Base-by-base conservation (phyloP, 805 yeast genomes). In the Candida koratica region DNA sequence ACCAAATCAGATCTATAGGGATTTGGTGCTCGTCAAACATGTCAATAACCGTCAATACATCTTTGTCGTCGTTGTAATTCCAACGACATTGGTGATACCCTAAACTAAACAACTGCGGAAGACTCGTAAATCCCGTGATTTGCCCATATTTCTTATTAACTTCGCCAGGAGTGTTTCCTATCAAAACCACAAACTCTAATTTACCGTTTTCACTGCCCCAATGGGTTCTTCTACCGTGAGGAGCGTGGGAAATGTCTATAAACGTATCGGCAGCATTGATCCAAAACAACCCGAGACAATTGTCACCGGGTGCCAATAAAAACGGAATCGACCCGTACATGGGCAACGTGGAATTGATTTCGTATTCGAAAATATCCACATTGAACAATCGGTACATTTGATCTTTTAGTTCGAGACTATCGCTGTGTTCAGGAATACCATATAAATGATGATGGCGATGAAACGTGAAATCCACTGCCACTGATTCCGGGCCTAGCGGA, bases 391-490 rank as follows among this genome's bases (percentile, higher is more conserved):
- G 71, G 58, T 93, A 93, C 32, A 52, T 41, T 37, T 81, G 84
- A 45, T 84, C 90, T 38, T 79, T 77, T 46, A 93, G 64, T 13
- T 81, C 69, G 32, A 93, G 60, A 1, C 82, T 65, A 47, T 86
- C 95, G 0, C 97, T 90, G 52, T 93, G 98, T 58, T 93, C 98
- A 0, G 98, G 97, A 28, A 93, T 83, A n/a, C 99, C 99, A 56
- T 76, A 93, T 1, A 86, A 84, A 49, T 81, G 71, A 4, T 65
- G 55, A 46, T 69, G 81, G 1, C 77, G 79, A 3, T 60, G 52
- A 45, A 93, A 80, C 0, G 76, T 60, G 41, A 87, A 71, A 55
- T 93, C 99, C 18, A 84, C 45, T 0, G 82, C 96, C 17, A 93
- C 69, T 0, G 96, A 77, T 57, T 93, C 97, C 0, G 98, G 97